These are phyloP conservation scores for Candida qinlingensis DNA, from an alignment of 805 yeast genomes.

Conservation along the genomic window DNA sequence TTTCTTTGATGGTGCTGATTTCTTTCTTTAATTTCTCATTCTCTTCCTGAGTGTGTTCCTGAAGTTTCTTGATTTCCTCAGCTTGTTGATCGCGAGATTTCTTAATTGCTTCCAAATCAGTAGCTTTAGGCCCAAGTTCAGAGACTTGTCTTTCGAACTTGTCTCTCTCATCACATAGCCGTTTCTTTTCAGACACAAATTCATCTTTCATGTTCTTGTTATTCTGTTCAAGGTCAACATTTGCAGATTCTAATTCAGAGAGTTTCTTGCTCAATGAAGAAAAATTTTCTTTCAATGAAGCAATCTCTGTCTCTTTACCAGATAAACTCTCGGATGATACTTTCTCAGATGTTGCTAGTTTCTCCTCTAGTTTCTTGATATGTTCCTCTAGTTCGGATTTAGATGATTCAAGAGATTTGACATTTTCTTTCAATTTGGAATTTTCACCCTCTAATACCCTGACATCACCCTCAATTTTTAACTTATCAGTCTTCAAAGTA, in stretches of 20 bases:
- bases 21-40: slow-evolving; percentile 19
- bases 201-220: background rate
- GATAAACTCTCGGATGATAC: no score
- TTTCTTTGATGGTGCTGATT: slow-evolving; percentile 12
- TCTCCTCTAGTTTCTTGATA: background rate
- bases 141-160: background rate
- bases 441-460: background rate
- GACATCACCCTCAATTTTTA: background rate
- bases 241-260: slow-evolving; percentile 4
- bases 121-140: background rate
- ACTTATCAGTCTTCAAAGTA: background rate
- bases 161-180: background rate
- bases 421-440: background rate
- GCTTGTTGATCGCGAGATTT: background rate
- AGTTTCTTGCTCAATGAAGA: background rate
- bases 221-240: background rate
- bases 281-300: no score
- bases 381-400: background rate
- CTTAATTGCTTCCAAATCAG: background rate
- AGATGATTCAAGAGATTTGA: background rate
- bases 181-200: background rate
- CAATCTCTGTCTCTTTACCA: no score
- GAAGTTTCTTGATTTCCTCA: background rate
- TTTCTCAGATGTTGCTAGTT: background rate
- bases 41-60: slow-evolving; percentile 8